phyloP scores from a whole-genome alignment of 2,329 filamentous ascomycete species.

The Neophaeococcomyces aloes region DNA sequence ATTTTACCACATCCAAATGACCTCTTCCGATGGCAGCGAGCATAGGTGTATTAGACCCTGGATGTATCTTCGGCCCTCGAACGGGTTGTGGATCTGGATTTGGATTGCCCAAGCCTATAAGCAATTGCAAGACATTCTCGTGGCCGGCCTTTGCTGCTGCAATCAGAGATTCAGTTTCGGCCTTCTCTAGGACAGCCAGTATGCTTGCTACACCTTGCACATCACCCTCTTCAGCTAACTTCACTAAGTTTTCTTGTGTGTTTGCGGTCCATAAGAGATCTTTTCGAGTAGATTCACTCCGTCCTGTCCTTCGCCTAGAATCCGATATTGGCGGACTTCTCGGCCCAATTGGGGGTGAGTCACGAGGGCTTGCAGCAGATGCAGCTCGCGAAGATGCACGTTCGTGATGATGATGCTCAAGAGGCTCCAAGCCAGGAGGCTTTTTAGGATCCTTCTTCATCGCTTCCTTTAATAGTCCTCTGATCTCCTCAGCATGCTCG shows the following conservation, averaged over 20 bases:
- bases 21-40: conserved; percentile 83
- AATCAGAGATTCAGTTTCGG: conserved; percentile 77
- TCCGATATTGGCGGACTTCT: conserved; percentile 33
- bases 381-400: conserved; percentile 33
- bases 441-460: conserved; percentile 42
- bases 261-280: conserved; percentile 41
- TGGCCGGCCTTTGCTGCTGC: conserved; percentile 88
- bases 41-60: conserved; percentile 81
- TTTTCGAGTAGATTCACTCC: conserved; percentile 41
- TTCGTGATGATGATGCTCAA: conserved; percentile 20
- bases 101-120: conserved; percentile 57
- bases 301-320: conserved; percentile 35
- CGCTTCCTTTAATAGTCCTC: conserved; percentile 56
- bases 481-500: conserved; percentile 72
- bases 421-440: conserved; percentile 29
- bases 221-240: conserved; percentile 41
- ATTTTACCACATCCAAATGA: conserved; percentile 71
- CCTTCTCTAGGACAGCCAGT: conserved; percentile 42
- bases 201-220: conserved; percentile 40
- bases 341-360: conserved; percentile 32
- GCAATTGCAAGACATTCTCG: conserved; percentile 70
- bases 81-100: conserved; percentile 61
- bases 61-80: conserved; percentile 30
- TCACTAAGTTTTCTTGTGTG: conserved; percentile 39
- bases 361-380: conserved; percentile 36